phyloP scores from a whole-genome alignment of 768 basidiomycete species.

The Wakefieldia striispora region DNA sequence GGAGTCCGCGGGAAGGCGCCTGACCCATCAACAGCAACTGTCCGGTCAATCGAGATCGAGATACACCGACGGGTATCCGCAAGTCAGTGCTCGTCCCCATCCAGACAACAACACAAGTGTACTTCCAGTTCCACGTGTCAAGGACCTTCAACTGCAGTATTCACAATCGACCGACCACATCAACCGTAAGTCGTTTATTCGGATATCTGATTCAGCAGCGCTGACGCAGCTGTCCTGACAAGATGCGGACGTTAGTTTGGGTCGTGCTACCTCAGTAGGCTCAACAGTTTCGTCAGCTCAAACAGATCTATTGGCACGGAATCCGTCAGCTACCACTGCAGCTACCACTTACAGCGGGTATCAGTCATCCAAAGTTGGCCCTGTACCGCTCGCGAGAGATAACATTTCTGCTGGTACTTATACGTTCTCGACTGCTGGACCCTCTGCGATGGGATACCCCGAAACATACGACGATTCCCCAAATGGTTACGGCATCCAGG shows the following conservation, averaged over 20 bases:
- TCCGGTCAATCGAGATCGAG: slow-evolving; percentile 22
- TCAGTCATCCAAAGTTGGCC: slow-evolving; percentile 13
- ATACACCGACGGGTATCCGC: slow-evolving; percentile 17
- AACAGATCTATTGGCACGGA: slow-evolving; percentile 24
- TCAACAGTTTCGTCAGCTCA: slow-evolving; percentile 29
- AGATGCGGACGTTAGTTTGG: slow-evolving; percentile 20
- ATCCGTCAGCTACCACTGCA: slow-evolving; percentile 25
- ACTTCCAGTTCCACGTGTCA: slow-evolving; percentile 15
- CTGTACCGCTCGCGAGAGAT: slow-evolving; percentile 15
- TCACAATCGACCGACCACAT: slow-evolving; percentile 21
- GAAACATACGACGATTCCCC: slow-evolving; percentile 16
- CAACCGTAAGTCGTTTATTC: slow-evolving; percentile 20
- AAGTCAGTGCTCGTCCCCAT: slow-evolving; percentile 8
- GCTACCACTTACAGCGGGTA: slow-evolving; percentile 23
- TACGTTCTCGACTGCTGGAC: slow-evolving; percentile 18
- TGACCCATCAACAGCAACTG: slow-evolving; percentile 19
- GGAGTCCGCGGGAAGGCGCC: slow-evolving; percentile 13
- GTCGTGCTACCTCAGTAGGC: slow-evolving; percentile 28
- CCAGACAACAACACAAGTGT: slow-evolving; percentile 10
- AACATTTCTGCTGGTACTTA: slow-evolving; percentile 18
- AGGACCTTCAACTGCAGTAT: slow-evolving; percentile 18
- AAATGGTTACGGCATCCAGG: slow-evolving; percentile 18
- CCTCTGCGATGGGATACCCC: slow-evolving; percentile 22
- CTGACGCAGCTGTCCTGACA: slow-evolving; percentile 7
- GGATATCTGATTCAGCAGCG: not conserved